Percentiles rank a stretch among this genome's conserved stretches.
phyloP scores from a whole-genome alignment of 768 basidiomycete genomes.

The Hygrophorus pudorinus region DNA sequence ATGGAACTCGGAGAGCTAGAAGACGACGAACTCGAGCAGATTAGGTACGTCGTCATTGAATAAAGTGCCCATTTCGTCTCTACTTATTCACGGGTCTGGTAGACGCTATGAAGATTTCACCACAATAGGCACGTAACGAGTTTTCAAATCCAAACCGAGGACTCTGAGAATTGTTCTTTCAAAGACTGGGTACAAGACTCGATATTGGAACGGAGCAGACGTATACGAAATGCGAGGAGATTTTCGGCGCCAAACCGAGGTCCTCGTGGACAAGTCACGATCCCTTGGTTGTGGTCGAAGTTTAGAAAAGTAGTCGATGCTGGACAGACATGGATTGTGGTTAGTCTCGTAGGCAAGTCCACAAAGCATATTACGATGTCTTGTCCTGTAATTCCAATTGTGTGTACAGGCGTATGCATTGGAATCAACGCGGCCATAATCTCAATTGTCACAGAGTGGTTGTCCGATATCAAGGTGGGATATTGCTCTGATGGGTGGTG shows the following conservation, averaged over 20 bases:
- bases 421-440: slow-evolving; percentile 93
- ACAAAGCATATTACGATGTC: background rate
- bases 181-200: slow-evolving; percentile 98
- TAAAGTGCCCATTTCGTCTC: background rate
- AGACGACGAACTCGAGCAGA: slow-evolving; percentile 59
- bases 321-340: slow-evolving; percentile 88
- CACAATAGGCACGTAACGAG: slow-evolving; percentile 71
- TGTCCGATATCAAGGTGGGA: slow-evolving; percentile 95
- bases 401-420: slow-evolving; percentile 66
- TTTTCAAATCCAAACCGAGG: background rate
- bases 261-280: slow-evolving; percentile 39
- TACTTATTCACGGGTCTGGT: slow-evolving; percentile 1
- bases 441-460: slow-evolving; percentile 93
- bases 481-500: slow-evolving; percentile 98
- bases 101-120: slow-evolving; percentile 94
- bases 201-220: slow-evolving; percentile 75
- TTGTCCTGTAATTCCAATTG: slow-evolving; percentile 3
- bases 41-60: slow-evolving; percentile 32
- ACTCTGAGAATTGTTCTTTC: background rate
- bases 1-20: slow-evolving; percentile 43
- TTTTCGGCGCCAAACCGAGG: slow-evolving; percentile 32
- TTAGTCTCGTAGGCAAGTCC: slow-evolving; percentile 77
- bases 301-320: slow-evolving; percentile 49
- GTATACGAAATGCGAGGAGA: slow-evolving; percentile 50
- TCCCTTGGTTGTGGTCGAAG: slow-evolving; percentile 53